phyloP scores from a whole-genome alignment of 192 early-diverging fungal species.

The Jimgerdemannia lactiflua region DNA sequence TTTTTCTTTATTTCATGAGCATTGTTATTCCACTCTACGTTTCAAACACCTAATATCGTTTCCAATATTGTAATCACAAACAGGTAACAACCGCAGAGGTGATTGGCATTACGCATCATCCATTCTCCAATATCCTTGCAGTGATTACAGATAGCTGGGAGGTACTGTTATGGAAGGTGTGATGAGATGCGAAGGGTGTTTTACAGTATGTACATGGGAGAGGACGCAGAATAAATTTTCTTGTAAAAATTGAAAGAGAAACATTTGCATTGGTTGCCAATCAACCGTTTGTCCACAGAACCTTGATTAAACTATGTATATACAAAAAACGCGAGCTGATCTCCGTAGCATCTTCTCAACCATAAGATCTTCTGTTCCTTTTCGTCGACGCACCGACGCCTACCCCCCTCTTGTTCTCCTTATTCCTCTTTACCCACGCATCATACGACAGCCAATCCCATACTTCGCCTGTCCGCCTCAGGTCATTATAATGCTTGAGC shows the following conservation, averaged over 20 bases:
- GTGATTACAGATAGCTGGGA: conserved; percentile 64
- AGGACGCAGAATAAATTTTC: too few relatives aligned
- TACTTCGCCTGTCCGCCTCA: neutral
- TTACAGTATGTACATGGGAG: neutral
- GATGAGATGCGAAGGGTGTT: neutral
- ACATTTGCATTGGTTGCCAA: neutral
- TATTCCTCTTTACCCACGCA: too few relatives aligned
- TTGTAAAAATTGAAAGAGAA: neutral
- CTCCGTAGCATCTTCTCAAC: too few relatives aligned
- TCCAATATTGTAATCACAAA: conserved; percentile 10
- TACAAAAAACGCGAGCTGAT: too few relatives aligned
- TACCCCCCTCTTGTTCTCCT: too few relatives aligned
- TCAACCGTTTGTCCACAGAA: neutral
- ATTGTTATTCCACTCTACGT: conserved; percentile 5
- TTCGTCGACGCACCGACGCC: too few relatives aligned
- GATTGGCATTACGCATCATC: conserved; percentile 79
- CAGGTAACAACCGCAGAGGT: conserved; percentile 66
- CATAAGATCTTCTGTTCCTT: too few relatives aligned
- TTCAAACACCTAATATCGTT: conserved; percentile 2
- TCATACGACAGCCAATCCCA: too few relatives aligned
- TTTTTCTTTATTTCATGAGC: neutral
- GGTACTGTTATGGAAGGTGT: conserved; percentile 59
- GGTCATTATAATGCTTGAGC: neutral
- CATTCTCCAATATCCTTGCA: conserved; percentile 78
- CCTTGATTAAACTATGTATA: too few relatives aligned